A percentile compares a stretch with the other conserved stretches of the same genome.
These are phyloP conservation scores for Trypanosoma avium DNA, from an alignment of 208 protist genomes.

Conservation along the genomic window DNA sequence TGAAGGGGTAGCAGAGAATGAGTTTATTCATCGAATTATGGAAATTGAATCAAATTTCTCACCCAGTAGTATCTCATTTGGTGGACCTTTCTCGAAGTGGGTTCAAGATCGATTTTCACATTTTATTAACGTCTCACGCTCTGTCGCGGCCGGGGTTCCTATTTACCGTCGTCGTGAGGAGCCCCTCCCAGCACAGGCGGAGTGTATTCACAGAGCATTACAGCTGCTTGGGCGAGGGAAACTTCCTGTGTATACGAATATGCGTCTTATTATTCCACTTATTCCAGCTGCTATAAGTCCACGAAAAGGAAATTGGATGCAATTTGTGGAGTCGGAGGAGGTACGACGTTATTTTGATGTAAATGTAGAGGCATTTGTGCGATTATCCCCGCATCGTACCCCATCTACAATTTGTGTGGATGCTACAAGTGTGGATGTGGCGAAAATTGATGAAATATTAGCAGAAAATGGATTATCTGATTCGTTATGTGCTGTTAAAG, in stretches of 20 bases:
- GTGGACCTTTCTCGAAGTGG: conserved; percentile 36
- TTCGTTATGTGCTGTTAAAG: conserved; percentile 13
- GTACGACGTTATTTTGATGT: conserved; percentile 41
- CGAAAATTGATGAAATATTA: conserved; percentile 24
- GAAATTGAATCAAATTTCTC: conserved; percentile 23
- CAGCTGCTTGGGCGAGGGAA: conserved; percentile 44
- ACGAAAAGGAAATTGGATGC: conserved; percentile 22
- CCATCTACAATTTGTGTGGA: conserved; percentile 39
- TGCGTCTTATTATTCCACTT: conserved; percentile 39
- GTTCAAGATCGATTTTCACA: conserved; percentile 39
- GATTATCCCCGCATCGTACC: conserved; percentile 11
- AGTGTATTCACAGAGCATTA: conserved; percentile 33
- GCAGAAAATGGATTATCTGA: conserved; percentile 11
- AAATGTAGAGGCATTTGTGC: conserved; percentile 39
- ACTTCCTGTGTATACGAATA: conserved; percentile 65
- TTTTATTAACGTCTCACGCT: conserved; percentile 54
- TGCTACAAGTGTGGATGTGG: conserved; percentile 32
- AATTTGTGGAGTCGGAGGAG: conserved; percentile 13
- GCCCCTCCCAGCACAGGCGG: conserved; percentile 12
- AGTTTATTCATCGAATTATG: conserved; percentile 32
- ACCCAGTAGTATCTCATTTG: conserved; percentile 12
- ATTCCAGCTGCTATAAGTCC: conserved; percentile 31
- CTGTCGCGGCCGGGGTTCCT: conserved; percentile 41
- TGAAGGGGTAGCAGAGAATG: conserved; percentile 64
- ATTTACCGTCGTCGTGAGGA: conserved; percentile 32